A percentile compares a stretch with the other conserved stretches of the same genome.
phyloP scores from a whole-genome alignment of 2,329 filamentous ascomycete species.

The Monilinia fructigena region DNA sequence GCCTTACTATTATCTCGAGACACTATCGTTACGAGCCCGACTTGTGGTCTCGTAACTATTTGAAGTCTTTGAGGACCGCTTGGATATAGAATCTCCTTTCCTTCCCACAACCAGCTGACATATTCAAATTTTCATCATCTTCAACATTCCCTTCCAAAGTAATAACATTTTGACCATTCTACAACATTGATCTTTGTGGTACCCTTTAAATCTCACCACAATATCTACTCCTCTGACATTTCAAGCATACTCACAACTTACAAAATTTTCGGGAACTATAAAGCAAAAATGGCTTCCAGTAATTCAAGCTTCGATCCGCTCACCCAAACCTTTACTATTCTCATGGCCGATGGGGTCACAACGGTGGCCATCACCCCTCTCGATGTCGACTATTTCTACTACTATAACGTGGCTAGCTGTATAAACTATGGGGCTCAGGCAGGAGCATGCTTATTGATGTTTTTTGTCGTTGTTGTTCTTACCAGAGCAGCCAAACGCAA shows the following conservation, averaged over 20 bases:
- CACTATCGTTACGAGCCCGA: background rate
- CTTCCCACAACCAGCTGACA: background rate
- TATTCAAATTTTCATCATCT: background rate
- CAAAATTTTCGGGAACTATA: background rate
- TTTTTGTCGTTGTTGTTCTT: slow-evolving; percentile 57
- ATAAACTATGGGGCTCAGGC: slow-evolving; percentile 61
- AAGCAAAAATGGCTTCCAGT: slow-evolving; percentile 10
- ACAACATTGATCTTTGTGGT: slow-evolving; percentile 7
- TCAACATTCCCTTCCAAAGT: background rate
- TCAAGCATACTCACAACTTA: background rate
- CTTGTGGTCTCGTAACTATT: slow-evolving; percentile 6
- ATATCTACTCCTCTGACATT: background rate
- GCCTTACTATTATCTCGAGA: slow-evolving; percentile 16
- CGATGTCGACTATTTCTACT: slow-evolving; percentile 47
- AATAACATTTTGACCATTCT: background rate
- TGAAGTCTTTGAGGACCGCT: background rate
- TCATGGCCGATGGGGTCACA: slow-evolving; percentile 44
- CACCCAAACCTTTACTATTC: slow-evolving; percentile 51
- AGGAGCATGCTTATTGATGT: slow-evolving; percentile 56
- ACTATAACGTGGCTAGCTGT: slow-evolving; percentile 48
- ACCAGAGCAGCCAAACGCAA: slow-evolving; percentile 58
- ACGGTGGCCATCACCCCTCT: slow-evolving; percentile 44
- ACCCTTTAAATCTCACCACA: background rate
- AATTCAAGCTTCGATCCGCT: slow-evolving; percentile 48
- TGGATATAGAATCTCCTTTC: background rate